These are phyloP conservation scores for Ophiognomonia clavigignenti-juglandacearum DNA, from an alignment of 2,329 filamentous ascomycete genomes.

Conservation along the genomic window DNA sequence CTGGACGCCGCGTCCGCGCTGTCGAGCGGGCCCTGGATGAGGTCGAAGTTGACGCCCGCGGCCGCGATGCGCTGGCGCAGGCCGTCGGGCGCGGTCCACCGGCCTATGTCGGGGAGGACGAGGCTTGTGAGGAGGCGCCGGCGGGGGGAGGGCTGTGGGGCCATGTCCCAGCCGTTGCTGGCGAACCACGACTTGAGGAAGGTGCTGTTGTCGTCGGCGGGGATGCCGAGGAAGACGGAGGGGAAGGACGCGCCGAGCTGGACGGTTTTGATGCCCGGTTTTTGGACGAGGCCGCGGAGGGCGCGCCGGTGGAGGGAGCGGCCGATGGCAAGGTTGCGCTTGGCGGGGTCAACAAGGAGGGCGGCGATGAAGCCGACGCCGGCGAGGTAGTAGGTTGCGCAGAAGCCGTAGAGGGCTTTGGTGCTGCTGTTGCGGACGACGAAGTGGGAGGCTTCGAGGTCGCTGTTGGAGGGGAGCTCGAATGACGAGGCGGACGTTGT, in stretches of 20 bases:
- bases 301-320: slow-evolving; percentile 84
- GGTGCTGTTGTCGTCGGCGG: slow-evolving; percentile 46
- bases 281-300: slow-evolving; percentile 66
- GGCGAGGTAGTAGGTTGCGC: slow-evolving; percentile 77
- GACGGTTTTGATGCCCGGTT: slow-evolving; percentile 68
- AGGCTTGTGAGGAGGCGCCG: slow-evolving; percentile 63
- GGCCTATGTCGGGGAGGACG: slow-evolving; percentile 64
- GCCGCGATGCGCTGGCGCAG: slow-evolving; percentile 68
- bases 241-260: slow-evolving; percentile 79
- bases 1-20: slow-evolving; percentile 69
- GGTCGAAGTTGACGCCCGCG: slow-evolving; percentile 72
- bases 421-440: slow-evolving; percentile 94
- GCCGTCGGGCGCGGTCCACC: slow-evolving; percentile 73
- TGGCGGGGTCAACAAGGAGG: slow-evolving; percentile 82
- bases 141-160: slow-evolving; percentile 50
- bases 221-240: slow-evolving; percentile 82
- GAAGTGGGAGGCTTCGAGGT: slow-evolving; percentile 78
- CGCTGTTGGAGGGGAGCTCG: slow-evolving; percentile 62
- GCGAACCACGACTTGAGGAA: slow-evolving; percentile 72
- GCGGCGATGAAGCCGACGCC: slow-evolving; percentile 72
- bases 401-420: slow-evolving; percentile 85
- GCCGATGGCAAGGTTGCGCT: slow-evolving; percentile 85
- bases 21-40: slow-evolving; percentile 76
- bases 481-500: slow-evolving; percentile 71
- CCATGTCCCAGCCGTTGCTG: slow-evolving; percentile 86